Evolutionary conservation across 2,329 filamentous ascomycete species (phyloP).

Genomic region (Byssochlamys sp.): DNA sequence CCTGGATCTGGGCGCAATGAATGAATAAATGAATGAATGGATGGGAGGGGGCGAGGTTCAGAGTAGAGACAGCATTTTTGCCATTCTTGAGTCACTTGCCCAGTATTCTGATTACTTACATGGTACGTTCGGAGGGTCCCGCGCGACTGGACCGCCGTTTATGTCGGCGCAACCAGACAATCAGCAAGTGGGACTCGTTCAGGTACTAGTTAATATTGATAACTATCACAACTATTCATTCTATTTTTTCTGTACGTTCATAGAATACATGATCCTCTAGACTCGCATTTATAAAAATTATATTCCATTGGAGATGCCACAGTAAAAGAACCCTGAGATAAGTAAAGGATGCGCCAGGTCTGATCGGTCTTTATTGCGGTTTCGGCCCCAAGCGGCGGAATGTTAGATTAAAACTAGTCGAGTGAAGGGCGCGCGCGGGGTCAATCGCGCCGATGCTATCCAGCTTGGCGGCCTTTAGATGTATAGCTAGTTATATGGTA

Average conservation of each 20-base stretch:
- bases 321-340: not conserved
- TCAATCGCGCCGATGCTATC: not conserved
- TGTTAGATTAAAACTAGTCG: not conserved
- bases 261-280: no score
- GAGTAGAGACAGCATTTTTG: not conserved
- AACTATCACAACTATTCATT: no score
- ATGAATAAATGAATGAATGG: no score
- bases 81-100: not conserved
- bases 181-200: no score
- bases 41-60: not conserved
- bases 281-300: no score
- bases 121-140: not conserved
- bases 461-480: not conserved
- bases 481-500: not conserved
- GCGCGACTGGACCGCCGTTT: no score
- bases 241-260: no score
- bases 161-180: no score
- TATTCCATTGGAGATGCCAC: no score
- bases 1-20: no score
- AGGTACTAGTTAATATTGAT: no score
- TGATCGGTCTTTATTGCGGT: not conserved
- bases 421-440: conserved; percentile 1
- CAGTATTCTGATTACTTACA: not conserved
- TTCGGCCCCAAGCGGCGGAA: not conserved
- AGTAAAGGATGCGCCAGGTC: no score